Percentiles rank a stretch among this genome's conserved stretches.
Conservation (phyloP, 257 asterid species). For the Verbascum thapsus region DNA sequence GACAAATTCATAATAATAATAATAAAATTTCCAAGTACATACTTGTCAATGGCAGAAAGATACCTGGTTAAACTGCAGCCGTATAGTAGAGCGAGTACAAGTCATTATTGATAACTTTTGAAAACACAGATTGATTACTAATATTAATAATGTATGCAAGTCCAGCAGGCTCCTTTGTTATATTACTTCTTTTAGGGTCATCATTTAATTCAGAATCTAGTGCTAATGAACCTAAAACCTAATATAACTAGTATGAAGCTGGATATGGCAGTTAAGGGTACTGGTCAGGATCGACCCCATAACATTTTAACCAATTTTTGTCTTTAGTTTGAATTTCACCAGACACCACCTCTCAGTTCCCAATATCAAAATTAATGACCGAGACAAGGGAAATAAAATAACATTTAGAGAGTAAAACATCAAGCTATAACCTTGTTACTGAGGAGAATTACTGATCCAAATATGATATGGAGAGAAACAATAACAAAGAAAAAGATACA, state of each 20-base stretch:
- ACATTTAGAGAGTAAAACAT: neutral
- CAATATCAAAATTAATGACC: neutral
- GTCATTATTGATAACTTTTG: neutral
- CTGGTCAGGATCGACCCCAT: no score
- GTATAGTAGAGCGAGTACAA: conserved; percentile 18
- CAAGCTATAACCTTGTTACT: neutral
- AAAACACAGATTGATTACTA: neutral
- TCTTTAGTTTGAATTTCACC: neutral
- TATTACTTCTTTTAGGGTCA: neutral
- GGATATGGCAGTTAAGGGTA: neutral
- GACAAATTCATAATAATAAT: conserved; percentile 3
- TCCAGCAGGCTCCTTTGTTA: conserved; percentile 6
- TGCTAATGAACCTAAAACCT: conserved; percentile 2
- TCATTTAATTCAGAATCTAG: neutral
- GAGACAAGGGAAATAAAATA: conserved; percentile 8
- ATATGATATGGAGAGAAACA: neutral
- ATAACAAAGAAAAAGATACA: no score
- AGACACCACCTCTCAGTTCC: conserved; percentile 13
- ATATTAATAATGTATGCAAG: neutral
- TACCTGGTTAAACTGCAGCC: neutral
- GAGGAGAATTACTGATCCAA: neutral
- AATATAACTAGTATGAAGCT: neutral
- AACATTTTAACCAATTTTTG: neutral
- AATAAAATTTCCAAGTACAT: neutral
- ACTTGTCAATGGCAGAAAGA: neutral